A percentile compares a stretch with the other conserved stretches of the same genome.
These are phyloP conservation scores for Chrysoporthe puriensis DNA, from an alignment of 2,329 filamentous ascomycete species.

Conservation along the genomic window DNA sequence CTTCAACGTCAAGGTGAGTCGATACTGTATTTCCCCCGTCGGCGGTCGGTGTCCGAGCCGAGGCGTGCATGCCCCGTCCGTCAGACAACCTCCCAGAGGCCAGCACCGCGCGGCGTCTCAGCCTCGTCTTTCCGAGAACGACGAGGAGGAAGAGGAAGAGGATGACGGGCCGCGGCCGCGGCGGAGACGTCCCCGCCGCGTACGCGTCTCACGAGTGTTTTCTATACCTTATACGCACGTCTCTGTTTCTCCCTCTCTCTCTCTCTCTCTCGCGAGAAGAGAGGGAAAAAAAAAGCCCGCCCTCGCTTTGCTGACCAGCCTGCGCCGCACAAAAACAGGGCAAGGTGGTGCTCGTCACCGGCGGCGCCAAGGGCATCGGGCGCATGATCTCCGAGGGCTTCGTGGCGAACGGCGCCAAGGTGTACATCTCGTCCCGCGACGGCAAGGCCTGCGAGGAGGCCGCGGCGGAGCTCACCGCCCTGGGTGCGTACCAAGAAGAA, in stretches of 20 bases:
- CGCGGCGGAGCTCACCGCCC: conserved; percentile 58
- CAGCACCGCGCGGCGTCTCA: conserved; percentile 1
- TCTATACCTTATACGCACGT: neutral
- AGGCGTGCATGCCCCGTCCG: neutral
- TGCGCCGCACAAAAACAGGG: conserved; percentile 39
- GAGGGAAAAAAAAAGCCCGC: too few species aligned
- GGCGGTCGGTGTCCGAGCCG: neutral
- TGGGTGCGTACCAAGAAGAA: conserved; percentile 38
- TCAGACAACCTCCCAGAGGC: neutral
- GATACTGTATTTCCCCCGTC: neutral
- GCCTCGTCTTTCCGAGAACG: neutral
- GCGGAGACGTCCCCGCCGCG: too few species aligned
- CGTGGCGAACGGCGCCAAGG: conserved; percentile 64
- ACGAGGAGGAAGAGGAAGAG: too few species aligned
- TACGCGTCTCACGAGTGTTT: too few species aligned
- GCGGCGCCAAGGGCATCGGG: conserved; percentile 65
- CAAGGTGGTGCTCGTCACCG: conserved; percentile 63
- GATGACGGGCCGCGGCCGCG: neutral
- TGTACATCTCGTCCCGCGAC: conserved; percentile 70
- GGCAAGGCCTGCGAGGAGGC: conserved; percentile 59
- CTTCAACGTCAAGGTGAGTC: conserved; percentile 62
- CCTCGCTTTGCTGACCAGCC: neutral
- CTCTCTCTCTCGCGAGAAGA: neutral
- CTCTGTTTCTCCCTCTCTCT: neutral
- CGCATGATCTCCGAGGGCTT: conserved; percentile 71